Conservation (phyloP, 2,329 filamentous ascomycete species). For the Colletotrichum shisoi region DNA sequence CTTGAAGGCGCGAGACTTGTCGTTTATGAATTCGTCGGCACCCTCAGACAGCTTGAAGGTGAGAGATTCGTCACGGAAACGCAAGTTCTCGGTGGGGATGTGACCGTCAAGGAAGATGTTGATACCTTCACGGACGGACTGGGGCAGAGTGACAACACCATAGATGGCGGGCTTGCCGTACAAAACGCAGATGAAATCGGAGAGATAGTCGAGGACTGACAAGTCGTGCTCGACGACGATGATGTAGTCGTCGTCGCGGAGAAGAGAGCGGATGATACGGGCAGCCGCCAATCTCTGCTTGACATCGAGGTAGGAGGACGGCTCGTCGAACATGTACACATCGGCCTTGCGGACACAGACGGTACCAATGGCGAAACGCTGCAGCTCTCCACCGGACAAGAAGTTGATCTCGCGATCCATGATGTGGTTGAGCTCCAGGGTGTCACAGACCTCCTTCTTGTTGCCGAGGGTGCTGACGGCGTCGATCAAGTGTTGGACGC, state of each 20-base stretch:
- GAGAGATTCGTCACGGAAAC: conserved; percentile 95
- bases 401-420: conserved; percentile 88
- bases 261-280: conserved; percentile 87
- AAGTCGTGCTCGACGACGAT: conserved; percentile 99
- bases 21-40: conserved; percentile 84
- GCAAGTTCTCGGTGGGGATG: conserved; percentile 97
- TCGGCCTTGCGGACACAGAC: conserved; percentile 96
- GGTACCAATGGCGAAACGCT: conserved; percentile 95
- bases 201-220: conserved; percentile 97
- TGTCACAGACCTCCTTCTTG: conserved; percentile 80
- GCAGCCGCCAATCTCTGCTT: conserved; percentile 97
- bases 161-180: conserved; percentile 96
- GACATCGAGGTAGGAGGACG: conserved; percentile 98
- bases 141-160: conserved; percentile 93
- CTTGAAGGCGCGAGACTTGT: conserved; percentile 83
- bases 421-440: conserved; percentile 87
- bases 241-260: conserved; percentile 90
- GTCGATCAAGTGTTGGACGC: conserved; percentile 80
- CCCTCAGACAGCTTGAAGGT: conserved; percentile 94
- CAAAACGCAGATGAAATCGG: conserved; percentile 96
- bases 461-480: conserved; percentile 80
- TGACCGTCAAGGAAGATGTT: conserved; percentile 99
- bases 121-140: conserved; percentile 98
- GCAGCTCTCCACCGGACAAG: conserved; percentile 95
- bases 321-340: conserved; percentile 99